Percentiles rank a stretch among this genome's conserved stretches.
These are phyloP conservation scores for Ogataea paraovalis DNA, from an alignment of 805 yeast genomes.

Conservation along the genomic window DNA sequence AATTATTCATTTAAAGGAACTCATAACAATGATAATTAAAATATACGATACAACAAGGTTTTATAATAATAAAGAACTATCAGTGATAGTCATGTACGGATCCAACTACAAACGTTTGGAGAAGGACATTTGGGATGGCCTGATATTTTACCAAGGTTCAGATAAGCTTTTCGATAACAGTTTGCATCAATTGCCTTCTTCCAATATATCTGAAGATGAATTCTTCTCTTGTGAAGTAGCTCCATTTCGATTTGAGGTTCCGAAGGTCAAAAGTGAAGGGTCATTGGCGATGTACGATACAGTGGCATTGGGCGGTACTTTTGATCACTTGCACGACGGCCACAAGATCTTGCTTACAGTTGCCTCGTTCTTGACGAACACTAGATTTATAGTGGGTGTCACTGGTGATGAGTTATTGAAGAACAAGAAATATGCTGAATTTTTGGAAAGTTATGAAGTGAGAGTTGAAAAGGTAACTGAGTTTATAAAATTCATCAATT, in stretches of 20 bases:
- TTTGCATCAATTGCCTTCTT: neutral
- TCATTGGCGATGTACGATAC: slow-evolving; percentile 8
- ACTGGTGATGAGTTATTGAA: slow-evolving; percentile 70
- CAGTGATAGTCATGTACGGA: slow-evolving; percentile 12
- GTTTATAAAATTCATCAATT: slow-evolving; percentile 49
- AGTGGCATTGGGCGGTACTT: slow-evolving; percentile 88
- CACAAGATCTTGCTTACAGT: slow-evolving; percentile 81
- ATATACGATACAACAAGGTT: slow-evolving; percentile 18
- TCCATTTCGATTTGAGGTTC: neutral
- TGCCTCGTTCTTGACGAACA: slow-evolving; percentile 56
- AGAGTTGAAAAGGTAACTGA: slow-evolving; percentile 45
- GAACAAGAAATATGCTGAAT: slow-evolving; percentile 71
- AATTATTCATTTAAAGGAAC: slow-evolving; percentile 12
- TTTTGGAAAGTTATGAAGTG: slow-evolving; percentile 51
- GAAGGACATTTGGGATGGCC: neutral
- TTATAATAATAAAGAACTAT: slow-evolving; percentile 4
- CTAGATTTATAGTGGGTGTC: slow-evolving; percentile 69
- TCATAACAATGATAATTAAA: slow-evolving; percentile 4
- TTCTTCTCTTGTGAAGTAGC: neutral
- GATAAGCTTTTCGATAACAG: neutral
- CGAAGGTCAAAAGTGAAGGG: neutral
- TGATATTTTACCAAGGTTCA: neutral
- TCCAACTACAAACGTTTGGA: slow-evolving; percentile 3
- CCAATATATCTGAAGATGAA: neutral
- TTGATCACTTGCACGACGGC: slow-evolving; percentile 95